Percentiles rank a stretch among this genome's conserved stretches.
Evolutionary conservation across 257 asterid species (phyloP).

Genomic region (Rhazya stricta): DNA sequence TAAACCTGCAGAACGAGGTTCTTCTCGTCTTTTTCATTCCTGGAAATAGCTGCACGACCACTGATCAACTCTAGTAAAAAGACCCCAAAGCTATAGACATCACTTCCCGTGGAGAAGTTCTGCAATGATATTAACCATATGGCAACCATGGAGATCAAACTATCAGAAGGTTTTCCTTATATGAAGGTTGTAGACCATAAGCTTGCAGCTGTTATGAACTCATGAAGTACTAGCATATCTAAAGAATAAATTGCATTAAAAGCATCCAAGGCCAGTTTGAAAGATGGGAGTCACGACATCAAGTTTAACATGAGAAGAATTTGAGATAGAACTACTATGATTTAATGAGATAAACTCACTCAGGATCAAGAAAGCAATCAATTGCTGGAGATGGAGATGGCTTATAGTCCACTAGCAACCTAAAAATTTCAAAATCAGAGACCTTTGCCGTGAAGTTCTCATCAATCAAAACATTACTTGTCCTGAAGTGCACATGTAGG

Average conservation of each 20-base stretch:
- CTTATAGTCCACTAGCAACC: slow-evolving; percentile 5
- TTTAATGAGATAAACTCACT: slow-evolving; percentile 6
- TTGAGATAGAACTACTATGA: background rate
- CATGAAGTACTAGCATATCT: too few relatives aligned
- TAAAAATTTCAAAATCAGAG: slow-evolving; percentile 8
- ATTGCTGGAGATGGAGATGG: slow-evolving; percentile 6
- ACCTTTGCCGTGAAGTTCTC: slow-evolving; percentile 15
- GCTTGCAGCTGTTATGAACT: background rate
- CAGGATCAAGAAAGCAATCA: slow-evolving; percentile 16
- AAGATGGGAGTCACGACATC: background rate
- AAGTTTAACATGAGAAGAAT: background rate
- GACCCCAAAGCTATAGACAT: slow-evolving; percentile 15
- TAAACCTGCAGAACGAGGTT: slow-evolving; percentile 12
- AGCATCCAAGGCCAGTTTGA: too few relatives aligned
- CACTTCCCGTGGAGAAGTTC: slow-evolving; percentile 5
- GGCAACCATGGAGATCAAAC: background rate
- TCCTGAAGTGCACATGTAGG: slow-evolving; percentile 6
- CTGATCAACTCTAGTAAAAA: slow-evolving; percentile 16
- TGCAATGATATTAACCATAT: slow-evolving; percentile 13
- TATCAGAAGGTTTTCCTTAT: background rate
- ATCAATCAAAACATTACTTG: slow-evolving; percentile 11
- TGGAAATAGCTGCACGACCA: slow-evolving; percentile 7
- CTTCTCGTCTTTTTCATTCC: background rate
- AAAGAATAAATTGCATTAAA: too few relatives aligned
- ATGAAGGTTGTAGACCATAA: too few relatives aligned